These are phyloP conservation scores for Mortierella claussenii DNA, from an alignment of 192 early-diverging fungal species.

Conservation along the genomic window DNA sequence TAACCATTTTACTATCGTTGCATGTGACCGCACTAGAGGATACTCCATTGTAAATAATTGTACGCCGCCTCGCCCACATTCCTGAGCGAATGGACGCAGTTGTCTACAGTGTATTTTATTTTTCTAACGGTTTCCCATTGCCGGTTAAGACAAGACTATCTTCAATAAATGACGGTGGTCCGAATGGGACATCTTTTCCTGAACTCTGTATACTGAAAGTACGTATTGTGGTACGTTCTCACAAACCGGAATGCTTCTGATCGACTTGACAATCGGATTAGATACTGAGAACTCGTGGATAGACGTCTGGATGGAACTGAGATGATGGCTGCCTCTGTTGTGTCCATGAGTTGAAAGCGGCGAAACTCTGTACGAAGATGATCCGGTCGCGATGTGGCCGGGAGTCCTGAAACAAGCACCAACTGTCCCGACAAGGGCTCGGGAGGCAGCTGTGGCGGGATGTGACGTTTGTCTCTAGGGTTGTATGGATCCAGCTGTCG, in stretches of 20 bases:
- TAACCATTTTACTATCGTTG: too few relatives aligned
- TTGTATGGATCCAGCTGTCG: constrained; percentile 42
- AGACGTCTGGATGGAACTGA: constrained; percentile 28
- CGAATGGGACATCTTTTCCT: constrained; percentile 39
- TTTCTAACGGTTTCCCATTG: too few relatives aligned
- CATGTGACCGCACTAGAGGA: too few relatives aligned
- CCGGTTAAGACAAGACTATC: too few relatives aligned
- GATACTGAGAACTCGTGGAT: constrained; percentile 28
- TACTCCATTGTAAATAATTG: too few relatives aligned
- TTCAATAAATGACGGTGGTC: constrained; percentile 30
- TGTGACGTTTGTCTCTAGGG: constrained; percentile 23
- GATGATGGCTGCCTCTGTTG: constrained; percentile 47
- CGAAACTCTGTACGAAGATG: constrained; percentile 44
- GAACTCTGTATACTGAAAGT: constrained; percentile 31
- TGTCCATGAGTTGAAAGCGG: constrained; percentile 50
- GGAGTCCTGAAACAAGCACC: constrained; percentile 43
- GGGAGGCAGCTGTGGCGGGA: constrained; percentile 21
- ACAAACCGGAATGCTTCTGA: constrained; percentile 50
- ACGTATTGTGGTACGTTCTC: constrained; percentile 51
- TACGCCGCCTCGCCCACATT: too few relatives aligned
- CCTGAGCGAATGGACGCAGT: too few relatives aligned
- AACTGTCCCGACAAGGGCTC: constrained; percentile 39
- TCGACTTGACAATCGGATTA: constrained; percentile 45
- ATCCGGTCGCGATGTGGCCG: constrained; percentile 33
- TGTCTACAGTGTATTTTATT: too few relatives aligned